Evolutionary conservation across 208 protist species (phyloP), one percentile per base, ranked within the genome.

Genomic region (Leishmania gerbilli): DNA sequence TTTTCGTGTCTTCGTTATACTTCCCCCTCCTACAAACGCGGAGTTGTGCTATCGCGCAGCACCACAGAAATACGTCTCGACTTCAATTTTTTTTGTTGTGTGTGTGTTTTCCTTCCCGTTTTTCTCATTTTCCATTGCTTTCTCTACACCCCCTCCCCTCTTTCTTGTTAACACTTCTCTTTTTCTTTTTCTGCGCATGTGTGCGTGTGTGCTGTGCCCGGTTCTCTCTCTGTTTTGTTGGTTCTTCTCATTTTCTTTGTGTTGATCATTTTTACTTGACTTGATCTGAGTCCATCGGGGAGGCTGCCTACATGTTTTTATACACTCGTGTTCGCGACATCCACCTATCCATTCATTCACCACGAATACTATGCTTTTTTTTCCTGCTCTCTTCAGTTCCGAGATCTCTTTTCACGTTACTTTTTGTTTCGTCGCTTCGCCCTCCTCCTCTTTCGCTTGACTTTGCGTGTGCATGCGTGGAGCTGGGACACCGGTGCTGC

Each of bases 261-360:
- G 9, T 47, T 11, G 3, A n/a, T 58, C 31, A 11, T 64, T 58
- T 47, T 58, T 6, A 17, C n/a, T 55, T 24, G 21, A 53, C 74
- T 42, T 77, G 31, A 40, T 77, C 31, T 45, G 19, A 58, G 42
- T 53, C 49, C 47, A 69, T 42, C 45, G 42, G 62, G 37, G 69
- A 40, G 69, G 42, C 42, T 53, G 69, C 69, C 42, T 79, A 53
- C 75, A 79, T 67, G 62, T 27, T 45, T 79, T 79, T 79, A 79
- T 79, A 79, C 75, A 68, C 40, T 67, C 56, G 42, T 79, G 75
- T 79, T 42, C 13, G 47, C 75, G 27, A 53, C 21, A 51, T 69
- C 31, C 42, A 34, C 40, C 11, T 11, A 9, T 31, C 13, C 42
- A 51, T 74, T 45, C 21, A 34, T 49, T 49, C 69, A 53, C 69